Evolutionary conservation across 257 asterid species (phyloP), one percentile per base, ranked within the genome.

Genomic region (Catharanthus roseus): DNA sequence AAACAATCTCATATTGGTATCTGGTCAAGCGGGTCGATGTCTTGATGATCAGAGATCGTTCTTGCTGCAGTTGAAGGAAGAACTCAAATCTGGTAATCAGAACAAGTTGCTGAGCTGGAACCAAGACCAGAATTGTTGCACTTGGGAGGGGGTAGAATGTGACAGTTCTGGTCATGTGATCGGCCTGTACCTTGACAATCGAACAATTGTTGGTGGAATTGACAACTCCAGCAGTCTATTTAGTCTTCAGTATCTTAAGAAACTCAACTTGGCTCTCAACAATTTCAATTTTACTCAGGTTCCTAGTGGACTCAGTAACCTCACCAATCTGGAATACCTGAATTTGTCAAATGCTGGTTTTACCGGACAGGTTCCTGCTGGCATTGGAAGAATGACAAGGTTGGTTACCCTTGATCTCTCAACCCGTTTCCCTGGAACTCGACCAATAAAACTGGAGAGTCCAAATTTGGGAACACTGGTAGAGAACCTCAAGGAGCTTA

Each of bases 141-240:
- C 21, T 0, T 89, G 96, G 96, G 26, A 24, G 10, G 88, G 96
- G 65, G 75, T 89, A 28, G 80, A 9, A 24, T 91, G 92, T 68
- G 86, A 89, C 72, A 15, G n/a, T 12, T 53, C 77, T 0, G 96
- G 92, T 12, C 85, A 55, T 28, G 87, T 87, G 56, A 77, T 71
- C 45, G 19, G 72, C 6, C 78, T 90, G 41, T 77, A 85, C 68
- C 83, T 88, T 29, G 82, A 76, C 36, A 39, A 65, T 9, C 84
- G 80, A 73, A 19, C 72, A 0, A 83, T 90, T 34, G 15, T 66
- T 0, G 74, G 80, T 7, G 86, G 79, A 1, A 75, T 72, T 31
- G 65, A 68, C 12, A 72, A 54, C 16, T 67, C 70, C 7, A 74
- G 60, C 1, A 66, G 55, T 53, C 65, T 72, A 5, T 65, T 55